Conservation (phyloP, 805 yeast genomes). For the Nakazawaea populi region DNA sequence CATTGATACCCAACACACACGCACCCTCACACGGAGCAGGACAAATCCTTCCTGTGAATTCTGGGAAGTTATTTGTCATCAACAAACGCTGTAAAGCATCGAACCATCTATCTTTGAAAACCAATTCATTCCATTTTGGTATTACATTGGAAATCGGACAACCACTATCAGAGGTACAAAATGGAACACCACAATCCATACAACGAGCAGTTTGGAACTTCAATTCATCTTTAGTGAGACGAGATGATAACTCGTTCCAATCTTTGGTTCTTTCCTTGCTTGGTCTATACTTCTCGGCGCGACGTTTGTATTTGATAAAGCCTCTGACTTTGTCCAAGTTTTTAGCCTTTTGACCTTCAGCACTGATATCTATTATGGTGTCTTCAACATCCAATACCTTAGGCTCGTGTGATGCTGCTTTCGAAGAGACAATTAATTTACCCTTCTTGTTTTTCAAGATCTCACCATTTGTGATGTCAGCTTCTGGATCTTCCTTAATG, state of each 20-base stretch:
- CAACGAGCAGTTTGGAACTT: slow-evolving; percentile 93
- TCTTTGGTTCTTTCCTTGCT: slow-evolving; percentile 74
- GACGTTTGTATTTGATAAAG: slow-evolving; percentile 88
- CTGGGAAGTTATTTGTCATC: slow-evolving; percentile 98
- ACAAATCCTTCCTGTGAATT: slow-evolving; percentile 95
- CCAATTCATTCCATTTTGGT: slow-evolving; percentile 97
- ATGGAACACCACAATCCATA: slow-evolving; percentile 99
- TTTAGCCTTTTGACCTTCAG: slow-evolving; percentile 57
- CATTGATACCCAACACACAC: slow-evolving; percentile 84
- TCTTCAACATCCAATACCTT: slow-evolving; percentile 87
- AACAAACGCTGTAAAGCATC: slow-evolving; percentile 86
- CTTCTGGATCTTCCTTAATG: slow-evolving; percentile 75
- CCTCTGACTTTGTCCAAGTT: slow-evolving; percentile 81
- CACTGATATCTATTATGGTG: slow-evolving; percentile 62
- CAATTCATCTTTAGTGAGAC: slow-evolving; percentile 81
- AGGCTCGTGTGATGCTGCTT: slow-evolving; percentile 53
- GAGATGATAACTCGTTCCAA: slow-evolving; percentile 85
- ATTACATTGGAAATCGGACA: slow-evolving; percentile 96
- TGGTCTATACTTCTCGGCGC: slow-evolving; percentile 80
- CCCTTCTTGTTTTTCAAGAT: slow-evolving; percentile 50
- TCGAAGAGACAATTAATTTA: slow-evolving; percentile 17
- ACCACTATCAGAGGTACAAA: slow-evolving; percentile 97
- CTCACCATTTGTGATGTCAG: slow-evolving; percentile 89
- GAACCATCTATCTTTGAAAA: slow-evolving; percentile 90
- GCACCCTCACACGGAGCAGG: slow-evolving; percentile 99